Conservation (phyloP, 805 yeast species). For the Candida broadrunensis region DNA sequence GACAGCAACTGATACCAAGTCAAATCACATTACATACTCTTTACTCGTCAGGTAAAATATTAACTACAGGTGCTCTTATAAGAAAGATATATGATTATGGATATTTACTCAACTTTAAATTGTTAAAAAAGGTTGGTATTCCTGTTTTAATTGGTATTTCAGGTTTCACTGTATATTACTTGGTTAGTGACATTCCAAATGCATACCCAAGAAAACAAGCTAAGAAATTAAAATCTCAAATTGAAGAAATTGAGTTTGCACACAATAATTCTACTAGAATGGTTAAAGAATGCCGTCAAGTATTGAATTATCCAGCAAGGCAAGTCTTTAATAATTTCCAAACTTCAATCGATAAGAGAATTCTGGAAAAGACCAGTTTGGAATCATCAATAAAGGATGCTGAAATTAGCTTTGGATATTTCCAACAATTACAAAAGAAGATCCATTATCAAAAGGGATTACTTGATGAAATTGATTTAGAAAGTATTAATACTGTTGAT, state of each 20-base stretch:
- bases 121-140: conserved; percentile 45
- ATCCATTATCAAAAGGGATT: conserved; percentile 40
- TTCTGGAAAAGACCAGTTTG: conserved; percentile 54
- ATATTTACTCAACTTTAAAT: conserved; percentile 33
- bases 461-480: conserved; percentile 44
- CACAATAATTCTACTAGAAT: conserved; percentile 76
- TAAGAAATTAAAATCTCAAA: conserved; percentile 59
- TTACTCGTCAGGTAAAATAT: conserved; percentile 36
- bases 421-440: conserved; percentile 46
- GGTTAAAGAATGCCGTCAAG: conserved; percentile 77
- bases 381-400: conserved; percentile 52
- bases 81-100: conserved; percentile 34
- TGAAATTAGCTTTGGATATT: conserved; percentile 53
- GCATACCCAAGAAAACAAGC: conserved; percentile 86
- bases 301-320: conserved; percentile 75
- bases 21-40: conserved; percentile 40
- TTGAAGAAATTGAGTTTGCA: conserved; percentile 70
- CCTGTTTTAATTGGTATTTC: conserved; percentile 53
- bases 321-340: conserved; percentile 76
- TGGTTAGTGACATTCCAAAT: conserved; percentile 79
- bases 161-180: conserved; percentile 55
- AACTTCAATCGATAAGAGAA: conserved; percentile 58
- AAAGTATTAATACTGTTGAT: conserved; percentile 39
- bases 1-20: conserved; percentile 27
- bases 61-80: conserved; percentile 42